Percentiles rank a stretch among this genome's conserved stretches.
These are phyloP conservation scores for Brassica balearica DNA, from an alignment of 441 rosid genomes.

Conservation along the genomic window DNA sequence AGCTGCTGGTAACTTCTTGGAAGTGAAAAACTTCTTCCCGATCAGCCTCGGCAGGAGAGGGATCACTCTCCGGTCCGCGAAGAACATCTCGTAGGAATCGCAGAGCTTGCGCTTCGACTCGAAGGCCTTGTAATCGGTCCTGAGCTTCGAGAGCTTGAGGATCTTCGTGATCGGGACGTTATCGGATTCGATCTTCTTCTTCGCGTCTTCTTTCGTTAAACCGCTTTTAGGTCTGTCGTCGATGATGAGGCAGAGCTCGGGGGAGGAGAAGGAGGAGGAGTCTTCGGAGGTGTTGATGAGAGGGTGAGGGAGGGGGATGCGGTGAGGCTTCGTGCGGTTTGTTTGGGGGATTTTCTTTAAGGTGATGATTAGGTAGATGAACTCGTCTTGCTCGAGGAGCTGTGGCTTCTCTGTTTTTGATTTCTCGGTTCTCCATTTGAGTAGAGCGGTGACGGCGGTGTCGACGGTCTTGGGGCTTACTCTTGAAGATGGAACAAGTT, in stretches of 20 bases:
- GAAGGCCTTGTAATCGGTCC: constrained; percentile 22
- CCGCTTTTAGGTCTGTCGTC: constrained; percentile 82
- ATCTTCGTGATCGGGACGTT: constrained; percentile 77
- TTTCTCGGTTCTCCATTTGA: constrained; percentile 67
- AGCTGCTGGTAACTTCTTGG: constrained; percentile 76
- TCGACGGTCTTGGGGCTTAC: constrained; percentile 52
- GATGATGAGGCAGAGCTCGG: constrained; percentile 80
- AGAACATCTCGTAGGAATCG: constrained; percentile 46
- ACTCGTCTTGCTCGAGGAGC: constrained; percentile 82
- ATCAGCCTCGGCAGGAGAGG: constrained; percentile 75
- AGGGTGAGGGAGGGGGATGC: constrained; percentile 67
- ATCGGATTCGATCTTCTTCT: constrained; percentile 77
- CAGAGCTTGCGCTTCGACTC: constrained; percentile 46
- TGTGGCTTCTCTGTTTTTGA: constrained; percentile 66
- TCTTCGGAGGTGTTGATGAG: constrained; percentile 49
- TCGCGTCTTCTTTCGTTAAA: constrained; percentile 68
- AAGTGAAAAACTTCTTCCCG: constrained; percentile 82
- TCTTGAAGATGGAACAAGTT: constrained; percentile 17
- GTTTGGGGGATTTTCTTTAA: constrained; percentile 79
- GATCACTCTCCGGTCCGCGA: constrained; percentile 42
- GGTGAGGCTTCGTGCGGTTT: constrained; percentile 63
- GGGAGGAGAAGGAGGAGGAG: constrained; percentile 16
- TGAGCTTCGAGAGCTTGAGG: constrained; percentile 68
- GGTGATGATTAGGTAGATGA: constrained; percentile 66
- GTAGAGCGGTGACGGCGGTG: constrained; percentile 60